Evolutionary conservation across 768 basidiomycete genomes (phyloP), one percentile per base, ranked within the genome.

Genomic region (Gymnopilus junonius): DNA sequence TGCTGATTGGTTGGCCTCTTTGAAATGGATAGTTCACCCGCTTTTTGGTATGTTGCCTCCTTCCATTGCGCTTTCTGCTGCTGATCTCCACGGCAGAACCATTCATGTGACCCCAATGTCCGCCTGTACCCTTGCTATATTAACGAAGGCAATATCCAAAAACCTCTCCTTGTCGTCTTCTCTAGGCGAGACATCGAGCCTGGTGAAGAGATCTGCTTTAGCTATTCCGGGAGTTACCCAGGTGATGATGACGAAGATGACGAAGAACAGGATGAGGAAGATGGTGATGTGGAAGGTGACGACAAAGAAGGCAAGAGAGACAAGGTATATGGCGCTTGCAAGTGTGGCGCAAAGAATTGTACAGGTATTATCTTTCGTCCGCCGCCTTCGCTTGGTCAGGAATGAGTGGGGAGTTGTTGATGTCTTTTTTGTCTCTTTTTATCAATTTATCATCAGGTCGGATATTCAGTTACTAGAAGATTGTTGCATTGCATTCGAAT

Each of bases 41-140:
- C 32, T 97, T 93, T 70, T 75, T 96, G 67, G 94, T 93, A 71
- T 69, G 86, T 80, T 14, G 53, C 4, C 2, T 53, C 17, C 40
- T 4, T 46, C 23, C 51, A 29, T 11, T 12, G 31, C 51, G 11
- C 43, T 25, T 5, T 10, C 1, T 21, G 25, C 62, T n/a, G 40
- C 58, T 23, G 48, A 67, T 15, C 2, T 20, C 5, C 40, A 31
- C 17, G 29, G 2, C 62, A 95, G 94, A 97, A 97, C 66, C 94
- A 97, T 67, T 94, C 91, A 17, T 97, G 95, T 69, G 89, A 94
- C 60, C 95, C 95, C 0, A 97, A 97, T 71, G 88, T 90, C 65
- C 72, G 72, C 5, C 82, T 95, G 21, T 82, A 82, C n/a, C 80
- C 92, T 0, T 89, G 85, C 46, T 92, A 95, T 67, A 88, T 93